phyloP scores from a whole-genome alignment of 208 protist species.

The Trypanosoma avium region DNA sequence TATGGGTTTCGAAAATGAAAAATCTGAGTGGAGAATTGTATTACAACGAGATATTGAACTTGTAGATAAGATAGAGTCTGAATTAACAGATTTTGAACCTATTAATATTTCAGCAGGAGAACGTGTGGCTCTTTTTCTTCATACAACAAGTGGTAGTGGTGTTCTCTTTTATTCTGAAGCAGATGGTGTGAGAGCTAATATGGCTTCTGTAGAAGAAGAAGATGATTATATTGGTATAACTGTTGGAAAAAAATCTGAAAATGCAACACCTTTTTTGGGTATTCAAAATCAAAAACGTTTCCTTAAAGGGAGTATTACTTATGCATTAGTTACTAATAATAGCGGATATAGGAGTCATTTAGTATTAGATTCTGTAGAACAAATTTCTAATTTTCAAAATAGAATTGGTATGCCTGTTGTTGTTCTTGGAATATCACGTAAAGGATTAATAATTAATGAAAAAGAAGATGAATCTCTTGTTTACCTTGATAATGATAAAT shows the following conservation, averaged over 20 bases:
- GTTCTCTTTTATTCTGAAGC: constrained; percentile 83
- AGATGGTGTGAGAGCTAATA: constrained; percentile 69
- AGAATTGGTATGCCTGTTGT: constrained; percentile 14
- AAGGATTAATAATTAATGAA: constrained; percentile 16
- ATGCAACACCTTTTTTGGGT: constrained; percentile 53
- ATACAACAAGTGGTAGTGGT: constrained; percentile 80
- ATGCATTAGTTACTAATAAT: constrained; percentile 57
- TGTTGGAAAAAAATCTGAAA: constrained; percentile 84
- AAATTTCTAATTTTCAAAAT: background rate
- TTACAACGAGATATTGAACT: constrained; percentile 53
- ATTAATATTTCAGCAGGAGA: constrained; percentile 69
- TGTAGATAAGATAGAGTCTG: constrained; percentile 50
- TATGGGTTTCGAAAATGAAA: constrained; percentile 60
- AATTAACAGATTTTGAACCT: constrained; percentile 65
- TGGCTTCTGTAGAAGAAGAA: constrained; percentile 72
- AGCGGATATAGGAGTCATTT: constrained; percentile 37
- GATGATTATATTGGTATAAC: constrained; percentile 88
- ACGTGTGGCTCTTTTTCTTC: constrained; percentile 71
- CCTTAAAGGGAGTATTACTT: constrained; percentile 82
- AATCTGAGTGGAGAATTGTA: constrained; percentile 55
- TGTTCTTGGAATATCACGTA: background rate
- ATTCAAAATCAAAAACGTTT: constrained; percentile 80
- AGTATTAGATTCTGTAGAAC: background rate
- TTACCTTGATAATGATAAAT: constrained; percentile 1
- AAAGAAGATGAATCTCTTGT: constrained; percentile 20